Conservation (phyloP, 2,329 filamentous ascomycete genomes). For the Stachybotrys echinatus region DNA sequence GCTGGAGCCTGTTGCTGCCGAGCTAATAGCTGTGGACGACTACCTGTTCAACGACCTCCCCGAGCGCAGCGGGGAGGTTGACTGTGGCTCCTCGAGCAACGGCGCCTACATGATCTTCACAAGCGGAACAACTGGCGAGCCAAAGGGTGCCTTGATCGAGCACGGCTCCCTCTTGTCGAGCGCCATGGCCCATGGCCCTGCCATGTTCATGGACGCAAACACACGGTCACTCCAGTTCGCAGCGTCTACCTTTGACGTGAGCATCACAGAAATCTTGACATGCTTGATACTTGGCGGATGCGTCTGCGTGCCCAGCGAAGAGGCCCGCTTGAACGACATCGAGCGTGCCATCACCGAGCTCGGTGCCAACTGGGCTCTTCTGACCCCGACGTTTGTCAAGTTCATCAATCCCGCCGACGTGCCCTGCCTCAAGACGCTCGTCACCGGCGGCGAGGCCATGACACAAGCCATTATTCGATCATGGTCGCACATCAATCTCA, state of each 20-base stretch:
- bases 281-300: constrained; percentile 19
- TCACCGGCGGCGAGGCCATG: constrained; percentile 17
- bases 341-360: constrained; percentile 10
- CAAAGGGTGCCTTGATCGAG: constrained; percentile 14
- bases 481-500: constrained; percentile 15
- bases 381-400: constrained; percentile 13
- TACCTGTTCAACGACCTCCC: constrained; percentile 6
- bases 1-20: constrained; percentile 7
- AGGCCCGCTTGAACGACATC: constrained; percentile 30
- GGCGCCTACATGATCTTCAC: constrained; percentile 18
- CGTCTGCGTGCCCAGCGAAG: constrained; percentile 30
- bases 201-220: constrained; percentile 13
- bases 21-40: constrained; percentile 12
- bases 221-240: constrained; percentile 27
- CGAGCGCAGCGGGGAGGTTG: background rate
- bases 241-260: constrained; percentile 23
- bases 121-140: constrained; percentile 11
- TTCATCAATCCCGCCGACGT: constrained; percentile 12
- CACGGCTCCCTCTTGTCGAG: constrained; percentile 13
- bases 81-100: constrained; percentile 6
- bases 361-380: constrained; percentile 12
- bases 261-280: constrained; percentile 15
- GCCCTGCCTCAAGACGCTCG: constrained; percentile 12
- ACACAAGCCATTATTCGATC: constrained; percentile 12
- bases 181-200: constrained; percentile 11